Evolutionary conservation across 108 stramenopile species (phyloP), one percentile per base, ranked within the genome.

Genomic region (Skeletonema potamos): DNA sequence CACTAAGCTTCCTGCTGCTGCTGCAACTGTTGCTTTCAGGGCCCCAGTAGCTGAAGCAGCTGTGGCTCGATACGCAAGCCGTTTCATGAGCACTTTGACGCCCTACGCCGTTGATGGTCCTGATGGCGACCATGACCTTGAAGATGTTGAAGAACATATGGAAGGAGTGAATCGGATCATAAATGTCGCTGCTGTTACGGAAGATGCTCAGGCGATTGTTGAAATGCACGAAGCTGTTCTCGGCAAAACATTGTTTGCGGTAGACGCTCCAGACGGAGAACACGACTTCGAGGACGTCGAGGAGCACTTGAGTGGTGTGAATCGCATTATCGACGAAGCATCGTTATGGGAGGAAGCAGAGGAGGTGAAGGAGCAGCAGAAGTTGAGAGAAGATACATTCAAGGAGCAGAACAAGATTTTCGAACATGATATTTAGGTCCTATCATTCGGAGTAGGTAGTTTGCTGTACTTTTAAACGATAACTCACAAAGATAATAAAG

Each of bases 221-320:
- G 27, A 69, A 48, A n/a, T 65, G 32, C 76, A 77, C 27, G 64
- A 77, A 59, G 76, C 69, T 18, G 76, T 77, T 10, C 22, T 70
- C 2, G 65, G 64, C 10, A 66, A 64, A 9, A 63, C 11, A 18
- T 28, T 70, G 13, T 77, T 77, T 60, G 76, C 76, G 4, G 76
- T 77, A 17, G 76, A 77, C 27, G 69, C 69, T 28, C 76, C 76
- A 15, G 76, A 77, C 32, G 76, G 76, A 57, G 76, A 77, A 43
- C 76, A 77, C 51, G 76, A 77, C 61, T 65, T 77, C 30, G 76
- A 77, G 30, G 76, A 77, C 56, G 63, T 77, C 64, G 74, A 75
- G 36, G 74, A 75, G 30, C 74, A 75, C 60, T 54, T 55, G 66
- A 46, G 24, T 18, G 74, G 66, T 37, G 66, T 75, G 26, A 28